Evolutionary conservation across 176 grass and related monocot genomes (phyloP).

Genomic region (Musa troglodytarum): DNA sequence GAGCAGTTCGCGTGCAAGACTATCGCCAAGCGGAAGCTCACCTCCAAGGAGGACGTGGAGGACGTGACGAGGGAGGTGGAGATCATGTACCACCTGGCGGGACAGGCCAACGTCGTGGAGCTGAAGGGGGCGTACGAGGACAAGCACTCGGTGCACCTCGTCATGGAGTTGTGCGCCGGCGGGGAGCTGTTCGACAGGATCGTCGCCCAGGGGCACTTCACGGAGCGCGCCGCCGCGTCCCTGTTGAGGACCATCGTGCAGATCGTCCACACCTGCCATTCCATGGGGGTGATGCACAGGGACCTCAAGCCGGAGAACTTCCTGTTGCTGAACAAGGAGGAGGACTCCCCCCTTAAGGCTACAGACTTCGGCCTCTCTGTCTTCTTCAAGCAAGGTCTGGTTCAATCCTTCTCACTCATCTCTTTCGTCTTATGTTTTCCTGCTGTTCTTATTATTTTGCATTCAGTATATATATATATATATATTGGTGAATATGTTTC

Average conservation of each 20-base stretch:
- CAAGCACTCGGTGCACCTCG: constrained; percentile 8
- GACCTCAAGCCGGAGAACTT: constrained; percentile 19
- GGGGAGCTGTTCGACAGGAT: constrained; percentile 14
- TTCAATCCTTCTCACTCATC: not conserved
- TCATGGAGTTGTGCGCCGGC: constrained; percentile 13
- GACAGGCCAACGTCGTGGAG: constrained; percentile 3
- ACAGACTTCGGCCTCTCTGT: constrained; percentile 16
- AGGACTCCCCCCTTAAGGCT: constrained; percentile 13
- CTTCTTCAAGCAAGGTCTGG: constrained; percentile 13
- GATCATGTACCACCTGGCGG: constrained; percentile 10
- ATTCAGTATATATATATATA: too few relatives aligned
- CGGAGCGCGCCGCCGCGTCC: not conserved
- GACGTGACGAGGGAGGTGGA: constrained; percentile 8
- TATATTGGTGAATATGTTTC: too few relatives aligned
- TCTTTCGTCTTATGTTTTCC: not conserved
- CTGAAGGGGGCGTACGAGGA: constrained; percentile 9
- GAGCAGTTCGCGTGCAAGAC: constrained; percentile 17
- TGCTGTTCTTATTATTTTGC: not conserved
- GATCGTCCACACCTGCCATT: constrained; percentile 5
- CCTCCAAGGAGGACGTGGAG: constrained; percentile 1
- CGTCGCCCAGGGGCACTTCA: constrained; percentile 3
- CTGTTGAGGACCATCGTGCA: constrained; percentile 3
- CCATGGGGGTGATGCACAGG: constrained; percentile 16
- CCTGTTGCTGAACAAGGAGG: constrained; percentile 5
- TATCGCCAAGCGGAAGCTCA: constrained; percentile 12